Base-by-base conservation (phyloP, 2,329 filamentous ascomycete species). In the Tolypocladium tropicale region DNA sequence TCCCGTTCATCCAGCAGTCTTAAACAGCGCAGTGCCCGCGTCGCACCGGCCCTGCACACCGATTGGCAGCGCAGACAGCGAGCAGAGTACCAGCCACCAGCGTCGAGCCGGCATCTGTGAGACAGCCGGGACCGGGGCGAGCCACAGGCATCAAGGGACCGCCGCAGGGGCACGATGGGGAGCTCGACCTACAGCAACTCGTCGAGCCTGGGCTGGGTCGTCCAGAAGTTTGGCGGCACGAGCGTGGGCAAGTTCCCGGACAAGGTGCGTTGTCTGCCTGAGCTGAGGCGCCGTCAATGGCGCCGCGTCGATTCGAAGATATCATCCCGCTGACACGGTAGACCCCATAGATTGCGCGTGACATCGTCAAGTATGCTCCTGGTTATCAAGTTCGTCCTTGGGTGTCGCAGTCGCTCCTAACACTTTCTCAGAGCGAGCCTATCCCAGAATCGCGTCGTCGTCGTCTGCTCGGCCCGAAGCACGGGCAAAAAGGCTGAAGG, bases 211-310 rank as follows among this genome's bases (percentile, higher is more conserved):
- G 78, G 78, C 62, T 96, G 91, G 92, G 80, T 95, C 33, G 88
- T 96, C 53, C 91, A 96, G 71, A 96, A 96, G 73, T 96, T 95
- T 71, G 92, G 92, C 60, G 93, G 93, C 53, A 99, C 93, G 54
- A 95, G 90, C 68, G 89, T 97, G 53, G 94, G 93, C 64, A 97
- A 97, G 74, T 96, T 95, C 66, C 86, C 92, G 54, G 80, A 83
- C 63, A 86, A 87, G 73, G 78, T 81, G 67, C 57, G 74, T 72
- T 37, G 32, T 28, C 14, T 52, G 11, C 32, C 25, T 41, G 36
- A n/a, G 32, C 43, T 11, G 16, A 46, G 25, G 23, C 43, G 23
- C 14, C 25, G 12, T 18, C 28, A 12, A 16, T n/a, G n/a, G 2
- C 9, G 46, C 46, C 18, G 28, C 28, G 5, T 32, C 28, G 46